Evolutionary conservation across 352 stramenopile species (phyloP).

Genomic region (Phytophthora pini): DNA sequence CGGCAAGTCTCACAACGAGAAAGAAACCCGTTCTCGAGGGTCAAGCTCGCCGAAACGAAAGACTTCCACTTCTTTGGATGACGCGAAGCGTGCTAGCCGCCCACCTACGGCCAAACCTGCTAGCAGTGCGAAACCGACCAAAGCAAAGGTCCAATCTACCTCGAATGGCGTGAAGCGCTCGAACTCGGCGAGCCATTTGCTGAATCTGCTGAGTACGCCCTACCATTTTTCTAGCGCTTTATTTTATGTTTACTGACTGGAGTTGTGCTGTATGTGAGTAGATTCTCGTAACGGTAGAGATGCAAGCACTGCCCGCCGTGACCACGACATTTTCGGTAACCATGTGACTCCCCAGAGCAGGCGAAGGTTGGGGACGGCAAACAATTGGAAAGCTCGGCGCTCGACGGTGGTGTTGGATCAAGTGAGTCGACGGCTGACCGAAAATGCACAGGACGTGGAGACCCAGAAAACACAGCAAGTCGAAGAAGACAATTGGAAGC

Average conservation of each 20-base stretch:
- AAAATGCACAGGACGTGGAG: slow-evolving; percentile 34
- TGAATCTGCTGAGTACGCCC: slow-evolving; percentile 57
- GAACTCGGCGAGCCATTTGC: slow-evolving; percentile 70
- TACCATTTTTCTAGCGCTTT: neutral
- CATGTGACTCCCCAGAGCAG: slow-evolving; percentile 29
- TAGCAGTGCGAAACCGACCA: slow-evolving; percentile 17
- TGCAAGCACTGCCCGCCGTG: slow-evolving; percentile 21
- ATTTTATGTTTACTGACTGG: slow-evolving; percentile 13
- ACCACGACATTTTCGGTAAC: slow-evolving; percentile 51
- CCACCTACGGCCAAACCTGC: slow-evolving; percentile 4
- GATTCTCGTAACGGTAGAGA: slow-evolving; percentile 38
- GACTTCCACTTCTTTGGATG: neutral
- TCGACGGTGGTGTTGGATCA: slow-evolving; percentile 58
- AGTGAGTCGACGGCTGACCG: slow-evolving; percentile 45
- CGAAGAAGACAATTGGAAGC: slow-evolving; percentile 34
- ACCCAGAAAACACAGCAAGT: slow-evolving; percentile 18
- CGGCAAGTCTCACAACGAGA: slow-evolving; percentile 10
- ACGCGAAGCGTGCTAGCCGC: slow-evolving; percentile 17
- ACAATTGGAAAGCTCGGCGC: slow-evolving; percentile 55
- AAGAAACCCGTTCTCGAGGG: slow-evolving; percentile 14
- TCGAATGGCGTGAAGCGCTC: slow-evolving; percentile 42
- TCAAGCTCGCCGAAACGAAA: slow-evolving; percentile 17
- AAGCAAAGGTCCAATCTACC: slow-evolving; percentile 11
- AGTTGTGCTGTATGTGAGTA: slow-evolving; percentile 15
- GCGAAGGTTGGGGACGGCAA: slow-evolving; percentile 41